Evolutionary conservation across 2,329 filamentous ascomycete genomes (phyloP).

Genomic region (Cercospora sp.): DNA sequence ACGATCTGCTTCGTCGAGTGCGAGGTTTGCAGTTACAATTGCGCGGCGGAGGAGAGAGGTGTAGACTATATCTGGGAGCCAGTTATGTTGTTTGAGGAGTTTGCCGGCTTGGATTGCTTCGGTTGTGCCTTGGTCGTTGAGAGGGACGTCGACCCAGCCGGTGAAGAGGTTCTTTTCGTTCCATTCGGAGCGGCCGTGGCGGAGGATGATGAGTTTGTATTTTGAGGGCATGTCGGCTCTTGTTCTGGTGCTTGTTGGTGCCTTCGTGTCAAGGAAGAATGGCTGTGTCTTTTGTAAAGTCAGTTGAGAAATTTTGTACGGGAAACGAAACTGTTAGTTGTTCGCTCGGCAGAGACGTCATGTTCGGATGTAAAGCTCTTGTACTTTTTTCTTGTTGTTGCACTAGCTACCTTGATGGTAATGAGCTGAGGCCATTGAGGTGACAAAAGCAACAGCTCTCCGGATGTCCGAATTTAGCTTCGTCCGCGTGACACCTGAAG

Average conservation of each 20-base stretch:
- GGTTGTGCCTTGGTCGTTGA: conserved; percentile 17
- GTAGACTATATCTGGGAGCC: background rate
- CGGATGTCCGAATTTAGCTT: background rate
- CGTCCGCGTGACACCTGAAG: background rate
- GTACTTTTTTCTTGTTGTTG: background rate
- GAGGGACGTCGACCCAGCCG: conserved; percentile 25
- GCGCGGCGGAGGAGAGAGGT: background rate
- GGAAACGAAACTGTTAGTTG: background rate
- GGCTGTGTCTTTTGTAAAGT: background rate
- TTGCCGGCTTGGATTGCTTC: conserved; percentile 20
- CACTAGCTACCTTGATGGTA: background rate
- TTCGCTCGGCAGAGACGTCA: background rate
- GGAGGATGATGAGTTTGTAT: conserved; percentile 24
- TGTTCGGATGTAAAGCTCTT: background rate
- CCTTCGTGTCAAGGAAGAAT: background rate
- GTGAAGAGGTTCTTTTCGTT: conserved; percentile 25
- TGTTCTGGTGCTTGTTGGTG: background rate
- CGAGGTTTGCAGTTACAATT: background rate
- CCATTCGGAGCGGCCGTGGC: conserved; percentile 22
- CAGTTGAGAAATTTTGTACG: background rate
- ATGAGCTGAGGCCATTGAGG: background rate
- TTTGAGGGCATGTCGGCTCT: background rate
- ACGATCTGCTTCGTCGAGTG: background rate
- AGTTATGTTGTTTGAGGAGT: background rate
- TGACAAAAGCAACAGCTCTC: background rate